phyloP scores from a whole-genome alignment of 2,329 filamentous ascomycete species.

The Nectriaceae sp. region DNA sequence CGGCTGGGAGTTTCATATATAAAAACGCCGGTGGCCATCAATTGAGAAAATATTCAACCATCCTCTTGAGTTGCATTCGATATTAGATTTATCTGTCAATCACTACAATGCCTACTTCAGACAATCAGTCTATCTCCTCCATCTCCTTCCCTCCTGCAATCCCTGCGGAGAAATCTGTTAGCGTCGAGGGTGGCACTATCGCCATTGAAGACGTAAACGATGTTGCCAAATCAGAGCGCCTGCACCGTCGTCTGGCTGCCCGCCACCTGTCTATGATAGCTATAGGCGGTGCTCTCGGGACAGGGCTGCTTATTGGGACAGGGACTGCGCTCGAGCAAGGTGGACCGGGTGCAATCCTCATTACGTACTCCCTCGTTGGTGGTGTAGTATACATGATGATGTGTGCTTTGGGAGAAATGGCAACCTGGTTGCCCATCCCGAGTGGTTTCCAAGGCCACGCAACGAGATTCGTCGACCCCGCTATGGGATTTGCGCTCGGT shows the following conservation, averaged over 20 bases:
- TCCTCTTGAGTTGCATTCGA: too few relatives aligned
- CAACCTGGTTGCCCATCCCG: slow-evolving; percentile 28
- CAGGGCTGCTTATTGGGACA: slow-evolving; percentile 52
- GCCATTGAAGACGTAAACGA: too few relatives aligned
- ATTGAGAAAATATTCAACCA: too few relatives aligned
- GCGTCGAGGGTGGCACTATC: too few relatives aligned
- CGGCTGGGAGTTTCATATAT: too few relatives aligned
- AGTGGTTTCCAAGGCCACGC: slow-evolving; percentile 33
- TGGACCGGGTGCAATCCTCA: slow-evolving; percentile 43
- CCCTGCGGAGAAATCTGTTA: too few relatives aligned
- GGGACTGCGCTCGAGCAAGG: slow-evolving; percentile 50
- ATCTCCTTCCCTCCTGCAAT: too few relatives aligned
- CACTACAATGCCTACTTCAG: too few relatives aligned
- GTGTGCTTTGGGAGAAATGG: slow-evolving; percentile 41
- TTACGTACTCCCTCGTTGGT: slow-evolving; percentile 45
- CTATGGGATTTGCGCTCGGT: slow-evolving; percentile 32
- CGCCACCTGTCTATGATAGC: slow-evolving; percentile 40
- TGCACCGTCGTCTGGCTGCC: slow-evolving; percentile 24
- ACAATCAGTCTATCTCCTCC: too few relatives aligned
- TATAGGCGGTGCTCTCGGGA: slow-evolving; percentile 40
- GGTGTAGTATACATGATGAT: slow-evolving; percentile 60
- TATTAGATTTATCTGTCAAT: too few relatives aligned
- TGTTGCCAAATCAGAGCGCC: too few relatives aligned
- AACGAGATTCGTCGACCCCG: slow-evolving; percentile 32
- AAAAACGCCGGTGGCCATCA: too few relatives aligned